These are phyloP conservation scores for Colletotrichum sp. DNA, from an alignment of 2,329 filamentous ascomycete genomes.

Conservation along the genomic window DNA sequence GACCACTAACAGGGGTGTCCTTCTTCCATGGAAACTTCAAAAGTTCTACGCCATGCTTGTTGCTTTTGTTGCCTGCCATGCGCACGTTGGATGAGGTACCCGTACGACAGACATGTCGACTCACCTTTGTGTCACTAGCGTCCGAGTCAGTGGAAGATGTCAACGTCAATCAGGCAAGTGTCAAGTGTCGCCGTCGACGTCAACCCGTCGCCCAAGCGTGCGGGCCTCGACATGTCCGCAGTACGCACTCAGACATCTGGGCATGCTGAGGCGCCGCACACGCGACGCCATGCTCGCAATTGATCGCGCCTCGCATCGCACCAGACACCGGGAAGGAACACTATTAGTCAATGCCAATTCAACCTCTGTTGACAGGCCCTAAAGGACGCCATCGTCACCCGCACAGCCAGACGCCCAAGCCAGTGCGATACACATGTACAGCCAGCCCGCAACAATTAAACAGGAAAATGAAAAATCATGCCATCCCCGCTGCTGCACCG, in stretches of 20 bases:
- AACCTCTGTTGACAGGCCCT: background rate
- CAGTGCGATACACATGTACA: background rate
- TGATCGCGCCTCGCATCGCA: background rate
- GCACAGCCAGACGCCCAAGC: background rate
- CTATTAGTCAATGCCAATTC: background rate
- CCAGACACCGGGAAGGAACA: background rate
- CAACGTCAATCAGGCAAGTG: background rate
- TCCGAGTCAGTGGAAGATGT: background rate
- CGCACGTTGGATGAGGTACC: background rate
- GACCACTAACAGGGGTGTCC: background rate
- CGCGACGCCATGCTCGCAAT: background rate
- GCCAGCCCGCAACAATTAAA: background rate
- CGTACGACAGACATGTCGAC: constrained; percentile 5
- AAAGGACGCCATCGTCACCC: background rate
- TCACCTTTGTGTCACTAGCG: background rate
- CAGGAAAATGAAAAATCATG: background rate
- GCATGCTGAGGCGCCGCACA: background rate
- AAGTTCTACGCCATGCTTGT: constrained; percentile 3
- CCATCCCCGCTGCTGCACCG: constrained; percentile 12
- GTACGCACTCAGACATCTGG: background rate
- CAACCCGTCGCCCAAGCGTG: background rate
- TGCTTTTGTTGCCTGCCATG: constrained; percentile 3
- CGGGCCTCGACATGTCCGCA: background rate
- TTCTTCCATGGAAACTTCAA: background rate
- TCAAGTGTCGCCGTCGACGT: background rate